These are phyloP conservation scores for Thymus quinquecostatus DNA, from an alignment of 257 asterid species.

Conservation along the genomic window DNA sequence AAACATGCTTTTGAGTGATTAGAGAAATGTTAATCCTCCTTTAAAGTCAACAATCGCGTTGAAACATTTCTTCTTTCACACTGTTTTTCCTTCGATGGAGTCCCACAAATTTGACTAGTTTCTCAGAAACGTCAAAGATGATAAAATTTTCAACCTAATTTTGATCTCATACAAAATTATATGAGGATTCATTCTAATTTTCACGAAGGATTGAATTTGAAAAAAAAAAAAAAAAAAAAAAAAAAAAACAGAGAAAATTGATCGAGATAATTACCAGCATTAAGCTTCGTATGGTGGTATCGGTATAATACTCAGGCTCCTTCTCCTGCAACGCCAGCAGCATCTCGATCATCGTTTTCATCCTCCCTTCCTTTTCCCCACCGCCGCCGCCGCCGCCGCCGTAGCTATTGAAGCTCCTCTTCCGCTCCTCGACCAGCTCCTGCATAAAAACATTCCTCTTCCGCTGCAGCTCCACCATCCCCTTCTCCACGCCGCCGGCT, in stretches of 20 bases:
- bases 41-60: no score
- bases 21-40: no score
- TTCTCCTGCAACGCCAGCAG: conserved; percentile 49
- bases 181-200: no score
- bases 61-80: no score
- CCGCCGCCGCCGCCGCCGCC: conserved; percentile 20
- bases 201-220: no score
- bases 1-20: no score
- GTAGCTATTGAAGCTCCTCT: conserved; percentile 28
- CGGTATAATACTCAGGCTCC: conserved; percentile 58
- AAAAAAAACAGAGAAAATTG: background rate
- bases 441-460: conserved; percentile 56
- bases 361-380: conserved; percentile 24
- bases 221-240: background rate
- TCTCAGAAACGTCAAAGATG: background rate
- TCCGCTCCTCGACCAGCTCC: conserved; percentile 47
- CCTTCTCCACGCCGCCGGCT: conserved; percentile 45
- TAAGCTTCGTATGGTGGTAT: conserved; percentile 44
- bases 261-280: conserved; percentile 41
- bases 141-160: no score
- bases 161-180: no score
- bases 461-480: conserved; percentile 39
- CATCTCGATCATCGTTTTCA: conserved; percentile 52
- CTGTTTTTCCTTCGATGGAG: no score
- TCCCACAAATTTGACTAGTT: background rate